Evolutionary conservation across 257 asterid genomes (phyloP).

Genomic region (Sherardia arvensis): DNA sequence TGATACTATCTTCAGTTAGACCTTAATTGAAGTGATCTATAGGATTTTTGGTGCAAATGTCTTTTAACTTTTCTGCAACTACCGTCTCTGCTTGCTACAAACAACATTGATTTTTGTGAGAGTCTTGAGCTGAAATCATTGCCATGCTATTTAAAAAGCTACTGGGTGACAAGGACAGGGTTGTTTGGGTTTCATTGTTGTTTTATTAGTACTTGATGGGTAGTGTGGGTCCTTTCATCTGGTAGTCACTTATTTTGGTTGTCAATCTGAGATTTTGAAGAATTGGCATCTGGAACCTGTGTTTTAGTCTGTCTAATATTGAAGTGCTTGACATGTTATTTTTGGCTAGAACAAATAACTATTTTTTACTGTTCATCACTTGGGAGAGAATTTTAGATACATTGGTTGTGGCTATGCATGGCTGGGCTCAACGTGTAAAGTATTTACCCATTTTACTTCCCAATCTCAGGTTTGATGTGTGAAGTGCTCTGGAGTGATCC

Average conservation of each 20-base stretch:
- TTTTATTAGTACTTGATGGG: background rate
- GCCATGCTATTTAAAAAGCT: background rate
- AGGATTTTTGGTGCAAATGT: background rate
- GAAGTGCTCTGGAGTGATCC: slow-evolving; percentile 99
- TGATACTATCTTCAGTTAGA: background rate
- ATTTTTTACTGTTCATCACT: background rate
- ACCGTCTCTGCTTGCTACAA: background rate
- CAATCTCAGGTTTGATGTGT: slow-evolving; percentile 80
- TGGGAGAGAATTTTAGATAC: background rate
- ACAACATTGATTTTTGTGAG: background rate
- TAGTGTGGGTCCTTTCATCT: background rate
- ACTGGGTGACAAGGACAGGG: background rate
- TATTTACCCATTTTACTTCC: background rate
- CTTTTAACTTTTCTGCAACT: background rate
- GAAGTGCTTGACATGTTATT: background rate
- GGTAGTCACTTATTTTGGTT: background rate
- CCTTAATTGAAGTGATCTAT: background rate
- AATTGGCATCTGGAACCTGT: background rate
- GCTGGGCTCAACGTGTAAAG: background rate
- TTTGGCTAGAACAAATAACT: background rate
- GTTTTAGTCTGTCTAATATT: too few species aligned
- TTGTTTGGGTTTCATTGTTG: background rate
- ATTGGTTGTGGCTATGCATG: background rate
- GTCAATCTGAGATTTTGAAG: background rate
- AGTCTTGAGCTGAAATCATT: background rate